phyloP scores from a whole-genome alignment of 345 rosid genomes.

The Fremontodendron californicum region DNA sequence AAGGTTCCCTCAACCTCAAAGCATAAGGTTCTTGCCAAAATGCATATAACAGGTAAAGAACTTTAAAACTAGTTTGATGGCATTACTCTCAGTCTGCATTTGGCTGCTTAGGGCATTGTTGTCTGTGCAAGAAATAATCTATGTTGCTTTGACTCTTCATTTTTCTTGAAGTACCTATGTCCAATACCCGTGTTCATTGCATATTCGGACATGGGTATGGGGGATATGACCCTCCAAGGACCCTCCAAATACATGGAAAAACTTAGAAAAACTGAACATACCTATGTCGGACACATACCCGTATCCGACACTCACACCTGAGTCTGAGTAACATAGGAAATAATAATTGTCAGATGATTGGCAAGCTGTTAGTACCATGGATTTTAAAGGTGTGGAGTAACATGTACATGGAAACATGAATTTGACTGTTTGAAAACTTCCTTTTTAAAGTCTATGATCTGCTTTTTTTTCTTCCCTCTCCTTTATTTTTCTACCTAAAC shows the following conservation, averaged over 20 bases:
- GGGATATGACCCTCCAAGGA: no score
- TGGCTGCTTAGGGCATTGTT: neutral
- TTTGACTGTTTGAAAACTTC: neutral
- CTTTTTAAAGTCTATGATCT: neutral
- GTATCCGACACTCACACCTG: no score
- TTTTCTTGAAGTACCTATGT: no score
- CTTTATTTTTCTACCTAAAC: neutral
- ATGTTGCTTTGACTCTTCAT: no score
- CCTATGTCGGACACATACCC: no score
- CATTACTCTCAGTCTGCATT: neutral
- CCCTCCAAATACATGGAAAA: no score
- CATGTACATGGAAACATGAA: neutral
- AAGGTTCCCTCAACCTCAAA: neutral
- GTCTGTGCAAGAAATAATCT: no score
- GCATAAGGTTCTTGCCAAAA: neutral
- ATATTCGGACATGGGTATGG: no score
- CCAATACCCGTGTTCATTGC: no score
- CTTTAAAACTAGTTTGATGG: neutral
- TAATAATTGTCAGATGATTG: neutral
- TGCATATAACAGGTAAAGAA: neutral
- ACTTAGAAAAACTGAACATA: no score
- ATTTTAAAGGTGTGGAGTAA: neutral
- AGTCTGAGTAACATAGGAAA: no score
- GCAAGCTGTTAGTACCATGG: neutral
- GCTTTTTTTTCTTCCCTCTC: neutral